Percentiles rank a stretch among this genome's conserved stretches.
Evolutionary conservation across 139 green algal genomes (phyloP).

Genomic region (Ettlia oleoabundans): DNA sequence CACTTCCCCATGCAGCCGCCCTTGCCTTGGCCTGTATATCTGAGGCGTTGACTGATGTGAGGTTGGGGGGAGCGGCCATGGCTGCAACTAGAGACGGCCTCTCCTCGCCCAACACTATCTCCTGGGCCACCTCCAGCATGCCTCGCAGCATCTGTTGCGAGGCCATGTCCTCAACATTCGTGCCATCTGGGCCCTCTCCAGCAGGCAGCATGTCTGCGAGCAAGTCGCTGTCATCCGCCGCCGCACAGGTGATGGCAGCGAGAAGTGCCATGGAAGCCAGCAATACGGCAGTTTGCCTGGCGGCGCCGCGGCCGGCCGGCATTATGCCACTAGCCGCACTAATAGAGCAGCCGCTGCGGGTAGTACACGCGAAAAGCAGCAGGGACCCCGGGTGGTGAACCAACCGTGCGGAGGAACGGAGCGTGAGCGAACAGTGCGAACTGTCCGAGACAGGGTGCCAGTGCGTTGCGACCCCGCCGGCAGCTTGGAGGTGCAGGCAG

Average conservation of each 20-base stretch:
- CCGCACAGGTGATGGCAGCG: not conserved
- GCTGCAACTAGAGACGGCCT: not conserved
- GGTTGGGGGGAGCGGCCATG: not conserved
- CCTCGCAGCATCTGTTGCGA: not conserved
- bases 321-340: no score
- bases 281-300: not conserved
- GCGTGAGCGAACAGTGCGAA: no score
- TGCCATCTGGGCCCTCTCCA: not conserved
- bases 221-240: not conserved
- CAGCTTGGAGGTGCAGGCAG: no score
- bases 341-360: no score
- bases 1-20: not conserved
- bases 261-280: not conserved
- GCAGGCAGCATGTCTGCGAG: not conserved
- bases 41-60: not conserved
- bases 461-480: no score
- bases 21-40: slow-evolving; percentile 4
- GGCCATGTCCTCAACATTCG: not conserved
- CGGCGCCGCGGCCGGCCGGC: no score
- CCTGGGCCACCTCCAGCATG: slow-evolving; percentile 5
- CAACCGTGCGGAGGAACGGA: no score
- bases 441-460: no score
- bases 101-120: not conserved
- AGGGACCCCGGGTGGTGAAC: no score
- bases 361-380: no score